phyloP scores from a whole-genome alignment of 2,329 filamentous ascomycete species.

The Alternaria infectoria region DNA sequence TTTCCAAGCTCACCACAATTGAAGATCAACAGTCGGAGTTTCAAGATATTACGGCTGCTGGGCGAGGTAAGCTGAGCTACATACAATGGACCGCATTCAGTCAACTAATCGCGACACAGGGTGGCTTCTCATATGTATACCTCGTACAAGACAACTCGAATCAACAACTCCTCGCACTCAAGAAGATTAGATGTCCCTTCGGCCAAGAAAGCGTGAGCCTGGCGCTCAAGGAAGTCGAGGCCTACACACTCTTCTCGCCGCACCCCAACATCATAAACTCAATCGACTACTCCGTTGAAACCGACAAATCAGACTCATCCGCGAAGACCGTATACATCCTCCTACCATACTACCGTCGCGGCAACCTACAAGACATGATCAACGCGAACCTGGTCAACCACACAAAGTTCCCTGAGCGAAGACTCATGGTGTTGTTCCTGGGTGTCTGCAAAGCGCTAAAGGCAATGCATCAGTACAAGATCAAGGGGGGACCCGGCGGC shows the following conservation, averaged over 20 bases:
- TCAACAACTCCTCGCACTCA: constrained; percentile 87
- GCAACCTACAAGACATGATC: constrained; percentile 97
- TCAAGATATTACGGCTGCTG: constrained; percentile 92
- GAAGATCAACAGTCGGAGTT: constrained; percentile 92
- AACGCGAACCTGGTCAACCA: constrained; percentile 98
- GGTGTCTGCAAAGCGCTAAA: constrained; percentile 88
- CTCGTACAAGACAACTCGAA: constrained; percentile 90
- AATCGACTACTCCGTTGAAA: constrained; percentile 81
- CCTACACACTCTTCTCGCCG: constrained; percentile 86
- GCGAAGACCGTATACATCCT: constrained; percentile 97
- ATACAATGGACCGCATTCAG: not conserved
- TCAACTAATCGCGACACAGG: constrained; percentile 57
- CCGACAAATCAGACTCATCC: constrained; percentile 69
- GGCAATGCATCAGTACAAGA: constrained; percentile 88
- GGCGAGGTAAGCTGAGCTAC: constrained; percentile 73
- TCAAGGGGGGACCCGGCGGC: constrained; percentile 63
- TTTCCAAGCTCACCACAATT: constrained; percentile 93
- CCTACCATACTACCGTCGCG: constrained; percentile 91
- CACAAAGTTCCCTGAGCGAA: constrained; percentile 83
- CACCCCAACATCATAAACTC: constrained; percentile 85
- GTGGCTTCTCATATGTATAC: constrained; percentile 98
- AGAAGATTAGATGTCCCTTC: constrained; percentile 98
- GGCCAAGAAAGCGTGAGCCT: constrained; percentile 94
- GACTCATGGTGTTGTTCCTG: constrained; percentile 87
- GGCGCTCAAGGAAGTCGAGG: constrained; percentile 96